Percentiles rank a stretch among this genome's conserved stretches.
These are phyloP conservation scores for Daldinia sp. DNA, from an alignment of 2,329 filamentous ascomycete genomes.

Conservation along the genomic window DNA sequence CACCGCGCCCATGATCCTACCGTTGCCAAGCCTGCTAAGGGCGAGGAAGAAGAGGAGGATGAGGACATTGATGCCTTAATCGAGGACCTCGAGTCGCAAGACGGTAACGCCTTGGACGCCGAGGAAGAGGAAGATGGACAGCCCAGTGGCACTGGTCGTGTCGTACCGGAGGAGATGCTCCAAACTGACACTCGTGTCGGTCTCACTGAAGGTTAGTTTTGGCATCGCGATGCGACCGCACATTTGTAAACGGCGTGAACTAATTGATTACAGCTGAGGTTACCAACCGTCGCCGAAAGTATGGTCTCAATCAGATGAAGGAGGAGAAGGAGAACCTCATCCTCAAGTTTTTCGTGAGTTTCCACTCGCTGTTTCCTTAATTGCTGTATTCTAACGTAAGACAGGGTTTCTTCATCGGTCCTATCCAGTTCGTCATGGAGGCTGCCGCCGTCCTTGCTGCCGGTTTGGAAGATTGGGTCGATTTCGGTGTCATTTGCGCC, in stretches of 20 bases:
- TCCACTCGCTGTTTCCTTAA: background rate
- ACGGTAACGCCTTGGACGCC: slow-evolving; percentile 72
- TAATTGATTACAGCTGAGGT: slow-evolving; percentile 43
- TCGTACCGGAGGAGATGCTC: slow-evolving; percentile 74
- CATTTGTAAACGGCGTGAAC: slow-evolving; percentile 51
- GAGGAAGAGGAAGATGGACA: slow-evolving; percentile 66
- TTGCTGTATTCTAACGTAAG: slow-evolving; percentile 39
- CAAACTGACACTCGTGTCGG: slow-evolving; percentile 78
- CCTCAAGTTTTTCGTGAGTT: slow-evolving; percentile 73
- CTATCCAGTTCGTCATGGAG: slow-evolving; percentile 96
- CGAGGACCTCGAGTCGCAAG: slow-evolving; percentile 84
- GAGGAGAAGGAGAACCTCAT: slow-evolving; percentile 87
- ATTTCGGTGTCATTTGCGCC: slow-evolving; percentile 90
- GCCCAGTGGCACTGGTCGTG: slow-evolving; percentile 62
- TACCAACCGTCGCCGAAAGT: slow-evolving; percentile 64
- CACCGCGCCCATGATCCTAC: slow-evolving; percentile 47
- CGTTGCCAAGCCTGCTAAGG: slow-evolving; percentile 52
- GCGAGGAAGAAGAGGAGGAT: slow-evolving; percentile 72
- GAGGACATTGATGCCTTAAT: slow-evolving; percentile 89
- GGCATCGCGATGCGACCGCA: slow-evolving; percentile 57
- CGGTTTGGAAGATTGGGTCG: slow-evolving; percentile 88
- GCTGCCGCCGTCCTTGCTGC: slow-evolving; percentile 82
- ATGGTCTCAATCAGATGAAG: slow-evolving; percentile 88
- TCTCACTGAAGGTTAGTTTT: slow-evolving; percentile 78
- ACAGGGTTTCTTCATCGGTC: slow-evolving; percentile 79